Evolutionary conservation across 1,139 yeast species (phyloP), one percentile per base, ranked within the genome.

Genomic region (Kodamaea sp.): DNA sequence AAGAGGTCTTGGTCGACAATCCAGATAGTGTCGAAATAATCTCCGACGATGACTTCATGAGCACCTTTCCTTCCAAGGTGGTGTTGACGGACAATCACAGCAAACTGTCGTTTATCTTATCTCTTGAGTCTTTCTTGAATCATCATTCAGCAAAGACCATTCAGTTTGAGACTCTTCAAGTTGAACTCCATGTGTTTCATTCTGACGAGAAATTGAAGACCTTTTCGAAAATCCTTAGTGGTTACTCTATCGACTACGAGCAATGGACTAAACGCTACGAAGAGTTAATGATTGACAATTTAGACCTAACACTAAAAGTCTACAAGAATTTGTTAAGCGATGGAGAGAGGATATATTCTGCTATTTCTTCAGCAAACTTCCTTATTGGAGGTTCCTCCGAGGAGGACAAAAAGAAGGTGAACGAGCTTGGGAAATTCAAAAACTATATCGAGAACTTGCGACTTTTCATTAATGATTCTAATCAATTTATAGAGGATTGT

Each of bases 401-500:
- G 5, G 34, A 42, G 15, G 46, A 44, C 4, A 32, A 44, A 8
- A 27, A 33, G 26, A 40, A 30, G 15, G 35, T 42, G 7, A 51
- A 43, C 25, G 36, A 36, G 11, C 44, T 56, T 15, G 39, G 41
- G 13, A 37, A 39, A 11, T 53, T 41, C 41, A 50, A 27, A 36
- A 39, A 37, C 4, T 41, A 44, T 20, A 45, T 66, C 12, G 62
- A 60, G 12, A 70, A 70, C 23, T 58, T 80, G 38, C 59, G 66
- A 31, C 39, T 45, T 3, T 75, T 77, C 45, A 61, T 81, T 21
- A 59, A 60, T 1, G 55, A 59, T 20, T 75, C 82, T 0, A 70
- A 69, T 31, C 55, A 52, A 4, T 80, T 85, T 71, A 66, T 73
- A 15, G 82, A 76, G 14, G 72, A 73, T 27, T 83, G 85, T 22